Evolutionary conservation across 1,139 yeast genomes (phyloP).

Genomic region (Suzukiozyma palmioleophila): DNA sequence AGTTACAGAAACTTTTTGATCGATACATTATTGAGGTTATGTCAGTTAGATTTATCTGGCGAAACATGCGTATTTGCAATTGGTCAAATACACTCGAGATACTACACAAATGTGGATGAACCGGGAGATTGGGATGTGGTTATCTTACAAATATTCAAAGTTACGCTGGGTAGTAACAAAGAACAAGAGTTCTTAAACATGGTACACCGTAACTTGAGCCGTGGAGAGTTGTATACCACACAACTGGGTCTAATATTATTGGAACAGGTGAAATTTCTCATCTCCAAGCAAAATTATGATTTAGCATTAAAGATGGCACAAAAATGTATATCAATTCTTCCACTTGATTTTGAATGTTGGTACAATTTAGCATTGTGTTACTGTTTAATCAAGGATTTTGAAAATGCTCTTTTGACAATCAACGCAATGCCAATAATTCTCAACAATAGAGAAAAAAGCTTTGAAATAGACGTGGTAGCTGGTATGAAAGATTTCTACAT

Average conservation of each 20-base stretch:
- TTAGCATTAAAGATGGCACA: conserved; percentile 30
- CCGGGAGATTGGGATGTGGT: conserved; percentile 27
- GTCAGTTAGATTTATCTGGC: conserved; percentile 18
- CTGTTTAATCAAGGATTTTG: conserved; percentile 25
- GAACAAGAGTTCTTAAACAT: conserved; percentile 23
- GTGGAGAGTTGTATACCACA: conserved; percentile 18
- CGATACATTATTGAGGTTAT: conserved; percentile 26
- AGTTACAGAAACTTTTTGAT: conserved; percentile 32
- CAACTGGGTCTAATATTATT: conserved; percentile 34
- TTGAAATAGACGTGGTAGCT: conserved; percentile 18
- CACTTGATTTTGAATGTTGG: conserved; percentile 44
- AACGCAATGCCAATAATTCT: conserved; percentile 33
- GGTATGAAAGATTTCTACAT: conserved; percentile 31
- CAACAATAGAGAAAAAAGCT: conserved; percentile 11
- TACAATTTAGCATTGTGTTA: conserved; percentile 31
- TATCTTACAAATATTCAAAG: conserved; percentile 24
- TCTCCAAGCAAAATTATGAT: conserved; percentile 23
- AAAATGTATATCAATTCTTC: conserved; percentile 29
- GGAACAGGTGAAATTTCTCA: conserved; percentile 37
- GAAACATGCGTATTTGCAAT: conserved; percentile 19
- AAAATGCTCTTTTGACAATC: conserved; percentile 29
- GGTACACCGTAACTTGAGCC: conserved; percentile 20
- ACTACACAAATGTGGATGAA: conserved; percentile 10
- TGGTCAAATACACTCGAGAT: conserved; percentile 12
- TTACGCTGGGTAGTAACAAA: conserved; percentile 22